These are phyloP conservation scores for Xylariaceae sp. DNA, from an alignment of 2,329 filamentous ascomycete genomes.

Conservation along the genomic window DNA sequence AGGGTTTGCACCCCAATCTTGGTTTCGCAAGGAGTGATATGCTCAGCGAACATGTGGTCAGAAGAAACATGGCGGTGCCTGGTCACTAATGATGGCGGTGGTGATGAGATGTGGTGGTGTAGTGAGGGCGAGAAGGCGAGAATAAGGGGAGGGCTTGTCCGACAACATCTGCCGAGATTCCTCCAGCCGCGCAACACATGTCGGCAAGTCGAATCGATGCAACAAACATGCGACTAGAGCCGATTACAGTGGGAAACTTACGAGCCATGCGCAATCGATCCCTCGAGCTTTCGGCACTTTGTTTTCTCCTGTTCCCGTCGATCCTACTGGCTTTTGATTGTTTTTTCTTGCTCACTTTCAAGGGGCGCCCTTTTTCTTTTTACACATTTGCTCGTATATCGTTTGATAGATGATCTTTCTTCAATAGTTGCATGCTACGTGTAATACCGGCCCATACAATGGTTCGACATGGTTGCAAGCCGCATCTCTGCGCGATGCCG, in stretches of 20 bases:
- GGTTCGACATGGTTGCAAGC: neutral
- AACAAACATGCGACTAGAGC: slow-evolving; percentile 22
- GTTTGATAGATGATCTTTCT: too few species aligned
- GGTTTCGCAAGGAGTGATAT: neutral
- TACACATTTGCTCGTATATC: too few species aligned
- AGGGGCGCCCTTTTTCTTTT: neutral
- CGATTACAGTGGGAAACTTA: slow-evolving; percentile 19
- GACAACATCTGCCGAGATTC: slow-evolving; percentile 26
- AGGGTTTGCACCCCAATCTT: neutral
- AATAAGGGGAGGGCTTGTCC: too few species aligned
- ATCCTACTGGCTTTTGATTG: neutral
- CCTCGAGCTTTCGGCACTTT: slow-evolving; percentile 24
- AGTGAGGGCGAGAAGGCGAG: neutral
- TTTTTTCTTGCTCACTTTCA: neutral
- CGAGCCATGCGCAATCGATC: slow-evolving; percentile 15
- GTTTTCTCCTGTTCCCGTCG: slow-evolving; percentile 3
- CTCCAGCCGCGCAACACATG: slow-evolving; percentile 21
- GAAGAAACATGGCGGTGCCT: neutral
- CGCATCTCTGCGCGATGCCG: slow-evolving; percentile 3
- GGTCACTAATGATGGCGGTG: too few species aligned
- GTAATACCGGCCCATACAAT: neutral
- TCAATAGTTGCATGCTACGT: too few species aligned
- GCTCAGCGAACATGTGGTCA: slow-evolving; percentile 12
- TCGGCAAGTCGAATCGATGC: slow-evolving; percentile 24
- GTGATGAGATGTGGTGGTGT: too few species aligned